A percentile compares a stretch with the other conserved stretches of the same genome.
Conservation (phyloP, 2,329 filamentous ascomycete genomes). For the Fusarium sacchari region DNA sequence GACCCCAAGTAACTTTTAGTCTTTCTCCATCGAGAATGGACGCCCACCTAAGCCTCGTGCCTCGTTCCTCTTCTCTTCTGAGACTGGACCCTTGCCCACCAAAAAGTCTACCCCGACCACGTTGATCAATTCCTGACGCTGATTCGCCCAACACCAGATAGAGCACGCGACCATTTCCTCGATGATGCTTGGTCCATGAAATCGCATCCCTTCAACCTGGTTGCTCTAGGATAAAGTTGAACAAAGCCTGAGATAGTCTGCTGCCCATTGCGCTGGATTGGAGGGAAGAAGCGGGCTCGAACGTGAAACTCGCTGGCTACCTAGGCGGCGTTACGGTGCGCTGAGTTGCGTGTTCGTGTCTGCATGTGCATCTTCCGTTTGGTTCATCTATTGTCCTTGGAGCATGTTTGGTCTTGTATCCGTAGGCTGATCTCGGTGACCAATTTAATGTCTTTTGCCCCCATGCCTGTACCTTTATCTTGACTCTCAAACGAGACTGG, state of each 20-base stretch:
- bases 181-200: constrained; percentile 56
- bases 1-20: constrained; percentile 7
- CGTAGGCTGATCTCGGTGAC: constrained; percentile 4
- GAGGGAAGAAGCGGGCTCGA: constrained; percentile 39
- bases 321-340: constrained; percentile 22
- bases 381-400: constrained; percentile 10
- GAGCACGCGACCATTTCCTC: constrained; percentile 57
- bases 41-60: constrained; percentile 38
- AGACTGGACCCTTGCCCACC: constrained; percentile 38
- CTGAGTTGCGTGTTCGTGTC: constrained; percentile 21
- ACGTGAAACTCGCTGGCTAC: constrained; percentile 34
- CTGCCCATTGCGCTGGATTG: constrained; percentile 35
- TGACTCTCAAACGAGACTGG: constrained; percentile 13
- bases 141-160: constrained; percentile 47
- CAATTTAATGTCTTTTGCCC: constrained; percentile 29
- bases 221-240: constrained; percentile 30
- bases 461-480: constrained; percentile 12
- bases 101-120: constrained; percentile 46
- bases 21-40: constrained; percentile 22
- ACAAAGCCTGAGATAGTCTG: constrained; percentile 19
- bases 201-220: constrained; percentile 32
- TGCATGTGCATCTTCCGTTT: constrained; percentile 21
- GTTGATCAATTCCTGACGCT: constrained; percentile 47
- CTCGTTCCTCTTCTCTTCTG: constrained; percentile 30
- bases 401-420: not conserved